These are phyloP conservation scores for Fomitopsis pulvina DNA, from an alignment of 768 basidiomycete species.

Conservation along the genomic window DNA sequence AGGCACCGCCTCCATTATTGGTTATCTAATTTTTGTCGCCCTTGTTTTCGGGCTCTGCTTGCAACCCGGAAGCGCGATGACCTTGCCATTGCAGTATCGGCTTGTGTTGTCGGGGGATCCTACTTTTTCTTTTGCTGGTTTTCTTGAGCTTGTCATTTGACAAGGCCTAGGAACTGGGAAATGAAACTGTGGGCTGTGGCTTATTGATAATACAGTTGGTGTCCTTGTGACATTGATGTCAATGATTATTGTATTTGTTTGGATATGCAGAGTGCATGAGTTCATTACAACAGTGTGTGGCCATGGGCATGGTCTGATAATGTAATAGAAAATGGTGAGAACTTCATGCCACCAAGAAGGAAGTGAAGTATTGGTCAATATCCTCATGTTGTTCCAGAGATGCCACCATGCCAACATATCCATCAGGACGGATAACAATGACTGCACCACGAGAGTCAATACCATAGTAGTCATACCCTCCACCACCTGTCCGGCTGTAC, in stretches of 20 bases:
- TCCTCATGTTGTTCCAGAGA: constrained; percentile 36
- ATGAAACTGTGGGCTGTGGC: not conserved
- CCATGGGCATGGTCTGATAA: too few species aligned
- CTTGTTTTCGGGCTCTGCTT: constrained; percentile 25
- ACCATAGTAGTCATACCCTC: constrained; percentile 52
- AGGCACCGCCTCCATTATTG: constrained; percentile 30
- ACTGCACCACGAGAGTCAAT: constrained; percentile 40
- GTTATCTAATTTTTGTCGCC: constrained; percentile 24
- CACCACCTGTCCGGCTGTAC: constrained; percentile 38
- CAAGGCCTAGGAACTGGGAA: not conserved
- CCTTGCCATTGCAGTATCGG: constrained; percentile 25
- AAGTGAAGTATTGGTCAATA: constrained; percentile 41
- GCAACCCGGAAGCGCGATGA: constrained; percentile 23
- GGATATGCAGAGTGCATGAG: too few species aligned
- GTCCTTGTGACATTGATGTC: too few species aligned
- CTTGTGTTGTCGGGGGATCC: constrained; percentile 27
- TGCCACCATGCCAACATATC: constrained; percentile 53
- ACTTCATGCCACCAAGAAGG: constrained; percentile 29
- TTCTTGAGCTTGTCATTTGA: not conserved
- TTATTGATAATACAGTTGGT: too few species aligned
- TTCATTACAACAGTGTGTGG: too few species aligned
- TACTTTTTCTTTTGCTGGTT: constrained; percentile 3
- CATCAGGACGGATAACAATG: constrained; percentile 57
- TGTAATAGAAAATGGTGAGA: not conserved
- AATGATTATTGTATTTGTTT: too few species aligned